Evolutionary conservation across 2,329 filamentous ascomycete genomes (phyloP).

Genomic region (Aspergillus fumigatus): DNA sequence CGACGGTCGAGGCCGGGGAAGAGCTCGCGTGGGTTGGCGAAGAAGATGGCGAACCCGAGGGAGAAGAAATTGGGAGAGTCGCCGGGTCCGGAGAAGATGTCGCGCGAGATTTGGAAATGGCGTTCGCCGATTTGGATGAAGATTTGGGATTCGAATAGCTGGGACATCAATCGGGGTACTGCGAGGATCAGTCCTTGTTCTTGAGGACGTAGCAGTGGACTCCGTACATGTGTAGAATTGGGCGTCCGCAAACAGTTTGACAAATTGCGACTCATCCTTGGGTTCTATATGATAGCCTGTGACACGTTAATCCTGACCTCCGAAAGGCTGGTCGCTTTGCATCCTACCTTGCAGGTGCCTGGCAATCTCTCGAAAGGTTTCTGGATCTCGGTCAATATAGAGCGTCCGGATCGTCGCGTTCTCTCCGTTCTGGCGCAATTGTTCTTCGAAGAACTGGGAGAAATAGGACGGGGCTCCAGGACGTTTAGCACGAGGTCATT

Average conservation of each 20-base stretch:
- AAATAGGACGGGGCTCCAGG: slow-evolving; percentile 88
- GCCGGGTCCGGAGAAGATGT: slow-evolving; percentile 77
- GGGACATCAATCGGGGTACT: slow-evolving; percentile 86
- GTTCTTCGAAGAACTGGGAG: slow-evolving; percentile 85
- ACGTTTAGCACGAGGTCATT: slow-evolving; percentile 41
- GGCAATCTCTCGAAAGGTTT: slow-evolving; percentile 83
- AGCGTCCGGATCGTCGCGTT: slow-evolving; percentile 66
- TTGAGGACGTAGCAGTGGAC: too few species aligned
- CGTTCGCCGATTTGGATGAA: slow-evolving; percentile 85
- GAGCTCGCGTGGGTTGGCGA: slow-evolving; percentile 70
- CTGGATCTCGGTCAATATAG: slow-evolving; percentile 91
- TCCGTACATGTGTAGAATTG: slow-evolving; percentile 82
- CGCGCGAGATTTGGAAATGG: slow-evolving; percentile 85
- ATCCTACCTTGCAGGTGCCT: slow-evolving; percentile 70
- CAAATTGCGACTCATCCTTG: slow-evolving; percentile 78
- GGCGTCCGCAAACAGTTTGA: slow-evolving; percentile 87
- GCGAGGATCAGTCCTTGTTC: slow-evolving; percentile 2
- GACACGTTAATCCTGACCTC: slow-evolving; percentile 1
- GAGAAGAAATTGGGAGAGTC: slow-evolving; percentile 97
- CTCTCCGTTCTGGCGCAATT: slow-evolving; percentile 62
- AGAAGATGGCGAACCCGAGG: slow-evolving; percentile 83
- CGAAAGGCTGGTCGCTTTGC: neutral
- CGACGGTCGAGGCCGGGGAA: slow-evolving; percentile 81
- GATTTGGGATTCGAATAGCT: slow-evolving; percentile 86
- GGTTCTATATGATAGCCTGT: slow-evolving; percentile 77